Conservation (phyloP, 2,329 filamentous ascomycete species). For the Clarireedia monteithiana region DNA sequence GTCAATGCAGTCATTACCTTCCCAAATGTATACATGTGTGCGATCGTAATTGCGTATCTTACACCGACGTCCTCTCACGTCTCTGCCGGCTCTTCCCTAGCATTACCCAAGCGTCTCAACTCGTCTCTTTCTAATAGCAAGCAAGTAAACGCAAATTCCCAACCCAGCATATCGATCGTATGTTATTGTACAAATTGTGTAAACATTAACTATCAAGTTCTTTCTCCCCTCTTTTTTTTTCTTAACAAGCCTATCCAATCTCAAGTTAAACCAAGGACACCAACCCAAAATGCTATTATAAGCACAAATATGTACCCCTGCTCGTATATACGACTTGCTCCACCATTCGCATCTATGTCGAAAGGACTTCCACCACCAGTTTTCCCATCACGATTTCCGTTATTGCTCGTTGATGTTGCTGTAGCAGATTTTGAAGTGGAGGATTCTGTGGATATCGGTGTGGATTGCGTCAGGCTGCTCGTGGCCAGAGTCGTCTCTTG, state of each 20-base stretch:
- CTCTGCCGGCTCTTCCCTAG: too few relatives aligned
- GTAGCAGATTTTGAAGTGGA: neutral
- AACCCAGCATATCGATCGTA: too few relatives aligned
- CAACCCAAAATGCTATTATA: neutral
- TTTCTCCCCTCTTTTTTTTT: neutral
- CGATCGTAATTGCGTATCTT: too few relatives aligned
- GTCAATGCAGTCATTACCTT: too few relatives aligned
- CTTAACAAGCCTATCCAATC: neutral
- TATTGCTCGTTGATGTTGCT: neutral
- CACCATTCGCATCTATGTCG: slow-evolving; percentile 4
- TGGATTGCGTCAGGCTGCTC: neutral
- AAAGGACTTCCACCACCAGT: slow-evolving; percentile 11
- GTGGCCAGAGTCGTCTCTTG: too few relatives aligned
- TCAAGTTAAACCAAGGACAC: neutral
- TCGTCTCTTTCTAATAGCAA: too few relatives aligned
- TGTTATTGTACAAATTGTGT: neutral
- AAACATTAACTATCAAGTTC: neutral
- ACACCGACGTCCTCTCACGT: too few relatives aligned
- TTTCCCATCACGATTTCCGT: neutral
- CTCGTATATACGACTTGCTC: neutral
- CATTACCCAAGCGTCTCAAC: too few relatives aligned
- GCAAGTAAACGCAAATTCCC: too few relatives aligned
- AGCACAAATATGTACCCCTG: neutral
- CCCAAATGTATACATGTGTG: too few relatives aligned
- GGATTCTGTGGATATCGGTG: neutral